Evolutionary conservation across 768 basidiomycete species (phyloP), one percentile per base, ranked within the genome.

Genomic region (Pleurotus platypus): DNA sequence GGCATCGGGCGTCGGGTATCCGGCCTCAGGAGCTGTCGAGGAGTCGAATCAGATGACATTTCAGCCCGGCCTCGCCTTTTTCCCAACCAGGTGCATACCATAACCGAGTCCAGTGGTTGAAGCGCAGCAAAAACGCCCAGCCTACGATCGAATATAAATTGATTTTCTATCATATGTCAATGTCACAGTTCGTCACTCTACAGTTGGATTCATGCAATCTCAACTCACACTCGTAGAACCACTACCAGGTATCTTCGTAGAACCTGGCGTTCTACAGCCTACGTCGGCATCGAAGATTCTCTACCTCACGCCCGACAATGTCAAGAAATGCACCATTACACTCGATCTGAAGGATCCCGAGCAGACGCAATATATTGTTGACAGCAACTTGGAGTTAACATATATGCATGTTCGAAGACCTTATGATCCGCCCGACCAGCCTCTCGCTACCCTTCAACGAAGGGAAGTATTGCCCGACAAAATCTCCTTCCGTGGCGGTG

Each of bases 381-480:
- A 51, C 15, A 55, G 39, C 24, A 54, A 55, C 35, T 4, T 26
- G 1, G 45, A 45, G 1, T 49, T 58, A 42, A 40, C 46, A 6
- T 46, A 58, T 35, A 49, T 35, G 22, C 26, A 24, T n/a, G 18
- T 60, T 37, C 35, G 49, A 45, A 7, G 49, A 43, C 22, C 38
- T 18, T 56, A 40, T n/a, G 45, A 57, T n/a, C 30, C 7, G 9
- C 30, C 30, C 30, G 42, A 56, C 47, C 42, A 24, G 0, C 67
- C 66, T 5, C 40, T 68, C 9, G 64, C 62, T 7, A 49, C 62
- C 4, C 51, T 61, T 30, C 59, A 65, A 30, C 48, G 61, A 42
- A 58, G 62, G 30, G 66, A 62, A 2, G 54, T 68, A 12, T 46
- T 68, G 18, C 60, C 67, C n/a, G 66, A 66, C 46, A 62, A 60